Conservation (phyloP, 345 rosid species). For the Salix koriyanagi region DNA sequence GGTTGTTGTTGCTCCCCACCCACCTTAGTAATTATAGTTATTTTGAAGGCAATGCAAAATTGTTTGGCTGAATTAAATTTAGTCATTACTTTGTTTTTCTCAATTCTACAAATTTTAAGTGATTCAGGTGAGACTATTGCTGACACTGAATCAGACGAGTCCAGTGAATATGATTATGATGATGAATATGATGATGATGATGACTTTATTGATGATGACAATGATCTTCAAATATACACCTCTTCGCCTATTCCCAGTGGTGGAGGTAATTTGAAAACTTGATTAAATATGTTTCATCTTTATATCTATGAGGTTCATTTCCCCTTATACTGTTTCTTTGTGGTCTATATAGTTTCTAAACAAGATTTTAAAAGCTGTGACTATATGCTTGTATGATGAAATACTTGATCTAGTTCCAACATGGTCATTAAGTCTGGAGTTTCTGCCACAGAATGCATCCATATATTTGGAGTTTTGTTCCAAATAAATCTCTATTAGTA, state of each 20-base stretch:
- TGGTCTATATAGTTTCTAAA: neutral
- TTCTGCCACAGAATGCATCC: neutral
- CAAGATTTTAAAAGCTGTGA: neutral
- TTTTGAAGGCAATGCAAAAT: neutral
- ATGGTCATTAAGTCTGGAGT: neutral
- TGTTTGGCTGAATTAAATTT: neutral
- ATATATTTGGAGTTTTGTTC: neutral
- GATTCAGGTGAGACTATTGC: conserved; percentile 62
- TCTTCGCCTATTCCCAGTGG: conserved; percentile 48
- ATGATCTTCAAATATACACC: conserved; percentile 30
- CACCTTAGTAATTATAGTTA: neutral
- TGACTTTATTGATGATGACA: conserved; percentile 38
- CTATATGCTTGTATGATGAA: neutral
- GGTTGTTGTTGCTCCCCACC: too few species aligned
- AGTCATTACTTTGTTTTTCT: neutral
- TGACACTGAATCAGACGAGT: conserved; percentile 52
- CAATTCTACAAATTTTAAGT: conserved; percentile 36
- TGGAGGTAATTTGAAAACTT: conserved; percentile 52
- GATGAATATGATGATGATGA: conserved; percentile 49
- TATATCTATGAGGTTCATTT: neutral
- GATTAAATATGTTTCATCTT: conserved; percentile 3
- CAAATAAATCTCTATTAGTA: neutral
- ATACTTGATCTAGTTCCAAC: neutral
- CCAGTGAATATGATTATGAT: conserved; percentile 60
- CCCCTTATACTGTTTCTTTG: neutral